These are phyloP conservation scores for Solanum neorickii DNA, from an alignment of 257 asterid species.

Conservation along the genomic window DNA sequence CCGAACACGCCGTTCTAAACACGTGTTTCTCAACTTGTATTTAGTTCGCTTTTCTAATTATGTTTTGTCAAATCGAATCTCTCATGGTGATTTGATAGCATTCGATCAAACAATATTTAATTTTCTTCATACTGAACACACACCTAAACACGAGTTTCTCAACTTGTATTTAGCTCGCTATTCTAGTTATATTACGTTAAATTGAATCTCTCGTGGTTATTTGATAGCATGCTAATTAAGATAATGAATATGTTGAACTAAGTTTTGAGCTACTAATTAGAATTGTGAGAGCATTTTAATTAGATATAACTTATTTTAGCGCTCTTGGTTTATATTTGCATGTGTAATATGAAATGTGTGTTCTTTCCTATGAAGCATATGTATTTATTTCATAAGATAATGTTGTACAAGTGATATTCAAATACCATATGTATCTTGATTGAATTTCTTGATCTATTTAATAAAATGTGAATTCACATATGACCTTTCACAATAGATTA, in stretches of 20 bases:
- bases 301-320: background rate
- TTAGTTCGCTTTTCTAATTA: too few relatives aligned
- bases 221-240: background rate
- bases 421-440: background rate
- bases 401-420: background rate
- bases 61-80: too few relatives aligned
- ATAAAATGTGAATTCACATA: background rate
- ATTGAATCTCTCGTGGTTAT: background rate
- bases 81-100: background rate
- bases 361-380: background rate
- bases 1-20: too few relatives aligned
- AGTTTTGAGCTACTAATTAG: background rate
- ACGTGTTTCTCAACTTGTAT: too few relatives aligned
- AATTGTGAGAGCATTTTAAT: background rate
- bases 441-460: background rate
- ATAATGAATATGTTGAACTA: background rate
- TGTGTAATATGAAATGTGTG: background rate
- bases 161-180: too few relatives aligned
- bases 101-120: too few relatives aligned
- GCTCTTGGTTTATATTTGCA: background rate
- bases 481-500: background rate
- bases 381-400: background rate
- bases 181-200: accelerated
- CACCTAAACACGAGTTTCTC: background rate
- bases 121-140: too few relatives aligned